Base-by-base conservation (phyloP, 805 yeast species). In the Saccharomycopsis malanga region DNA sequence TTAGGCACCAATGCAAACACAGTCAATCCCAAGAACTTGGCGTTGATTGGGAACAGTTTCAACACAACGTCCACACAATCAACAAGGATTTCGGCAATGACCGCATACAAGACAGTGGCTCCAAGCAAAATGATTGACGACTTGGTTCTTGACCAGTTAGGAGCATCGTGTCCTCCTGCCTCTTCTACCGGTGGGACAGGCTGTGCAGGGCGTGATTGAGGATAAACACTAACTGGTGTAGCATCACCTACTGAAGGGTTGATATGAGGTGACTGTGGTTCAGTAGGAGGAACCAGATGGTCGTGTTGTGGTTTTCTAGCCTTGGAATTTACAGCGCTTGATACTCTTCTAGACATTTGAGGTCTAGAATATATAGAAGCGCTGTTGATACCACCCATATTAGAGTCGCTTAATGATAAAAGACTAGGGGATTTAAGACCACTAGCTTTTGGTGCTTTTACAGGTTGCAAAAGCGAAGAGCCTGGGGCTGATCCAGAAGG, bases 1-100 rank as follows among this genome's bases (percentile, higher is more conserved):
- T 89, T 93, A 10, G 98, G 98, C 23, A 93, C 96, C 38, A 93
- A 69, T 0, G 98, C 98, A 68, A 93, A 93, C 1, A 93, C 84
- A 0, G 98, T 91, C 56, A 93, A 72, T 4, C 98, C 98, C 36
- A 93, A 70, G 60, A 93, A 81, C 60, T 93, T 91, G 17, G 96
- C 96, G 57, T 85, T 77, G 44, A 93, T 79, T n/a, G 95, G 87
- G 61, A 76, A 83, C 53, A 76, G 73, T 42, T 75, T 70, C 45
- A 93, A 69, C 9, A 93, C 96, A 12, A 83, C 79, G 63, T 93
- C 98, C 18, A 91, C 96, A 51, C 88, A 87, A 60, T 86, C 89
- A 34, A 91, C 97, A 54, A 91, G 70, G 35, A 91, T 87, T 64
- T 91, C 98, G 1, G 98, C 98, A 57, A 93, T 89, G 27, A 87